Evolutionary conservation across 1,284 basidiomycete species (phyloP).

Genomic region (Tranzscheliella williamsii): DNA sequence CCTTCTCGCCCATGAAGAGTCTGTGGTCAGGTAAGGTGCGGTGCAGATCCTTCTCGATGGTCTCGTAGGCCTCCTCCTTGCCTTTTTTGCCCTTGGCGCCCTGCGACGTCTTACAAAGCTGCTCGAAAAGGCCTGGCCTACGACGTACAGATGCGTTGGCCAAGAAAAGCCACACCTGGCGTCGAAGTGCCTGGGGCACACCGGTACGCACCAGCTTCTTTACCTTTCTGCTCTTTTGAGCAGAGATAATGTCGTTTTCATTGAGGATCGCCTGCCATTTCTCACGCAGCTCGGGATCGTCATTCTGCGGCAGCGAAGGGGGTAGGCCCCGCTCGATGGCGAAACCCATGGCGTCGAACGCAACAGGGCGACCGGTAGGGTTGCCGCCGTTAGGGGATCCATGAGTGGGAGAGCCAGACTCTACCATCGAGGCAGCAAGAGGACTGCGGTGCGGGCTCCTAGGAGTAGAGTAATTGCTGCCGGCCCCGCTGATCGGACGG

Average conservation of each 20-base stretch:
- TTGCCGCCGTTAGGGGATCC: constrained; percentile 6
- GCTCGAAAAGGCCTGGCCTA: constrained; percentile 51
- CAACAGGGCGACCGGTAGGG: neutral
- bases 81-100: constrained; percentile 43
- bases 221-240: constrained; percentile 81
- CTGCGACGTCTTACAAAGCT: constrained; percentile 46
- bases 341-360: constrained; percentile 47
- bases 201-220: constrained; percentile 75
- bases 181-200: constrained; percentile 67
- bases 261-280: constrained; percentile 76
- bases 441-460: constrained; percentile 30
- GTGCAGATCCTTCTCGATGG: constrained; percentile 59
- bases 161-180: constrained; percentile 57
- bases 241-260: constrained; percentile 69
- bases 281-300: constrained; percentile 73
- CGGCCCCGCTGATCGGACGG: constrained; percentile 16
- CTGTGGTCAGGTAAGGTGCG: constrained; percentile 50
- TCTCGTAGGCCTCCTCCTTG: constrained; percentile 46
- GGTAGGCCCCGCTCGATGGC: constrained; percentile 25
- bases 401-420: constrained; percentile 7
- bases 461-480: constrained; percentile 2
- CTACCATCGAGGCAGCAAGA: constrained; percentile 7
- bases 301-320: constrained; percentile 48
- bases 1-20: constrained; percentile 49
- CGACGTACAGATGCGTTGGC: constrained; percentile 45